phyloP scores from a whole-genome alignment of 495 filamentous ascomycete species.

The Penicillium steckii region DNA sequence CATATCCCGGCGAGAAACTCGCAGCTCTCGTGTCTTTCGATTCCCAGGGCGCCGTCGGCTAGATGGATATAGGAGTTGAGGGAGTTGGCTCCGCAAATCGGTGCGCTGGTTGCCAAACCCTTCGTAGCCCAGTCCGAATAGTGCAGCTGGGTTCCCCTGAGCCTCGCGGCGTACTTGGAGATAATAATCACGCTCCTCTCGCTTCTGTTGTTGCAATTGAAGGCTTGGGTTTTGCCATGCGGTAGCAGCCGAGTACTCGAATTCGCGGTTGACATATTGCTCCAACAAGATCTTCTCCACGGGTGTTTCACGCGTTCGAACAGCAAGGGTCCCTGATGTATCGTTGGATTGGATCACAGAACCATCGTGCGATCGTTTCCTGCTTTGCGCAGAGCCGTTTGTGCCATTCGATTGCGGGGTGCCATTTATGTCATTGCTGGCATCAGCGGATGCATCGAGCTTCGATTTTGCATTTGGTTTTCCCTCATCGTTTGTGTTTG shows the following conservation, averaged over 20 bases:
- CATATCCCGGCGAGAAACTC: slow-evolving; percentile 72
- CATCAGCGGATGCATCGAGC: slow-evolving; percentile 44
- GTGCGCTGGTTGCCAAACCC: slow-evolving; percentile 87
- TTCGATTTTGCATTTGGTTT: slow-evolving; percentile 61
- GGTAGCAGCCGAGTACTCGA: slow-evolving; percentile 58
- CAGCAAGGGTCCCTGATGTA: slow-evolving; percentile 26
- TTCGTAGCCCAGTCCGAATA: slow-evolving; percentile 80
- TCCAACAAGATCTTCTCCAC: slow-evolving; percentile 63
- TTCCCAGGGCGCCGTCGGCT: slow-evolving; percentile 71
- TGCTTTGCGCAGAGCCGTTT: slow-evolving; percentile 46
- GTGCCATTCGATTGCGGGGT: slow-evolving; percentile 33
- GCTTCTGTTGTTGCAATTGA: slow-evolving; percentile 50
- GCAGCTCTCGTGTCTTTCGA: slow-evolving; percentile 66
- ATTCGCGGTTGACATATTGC: slow-evolving; percentile 76
- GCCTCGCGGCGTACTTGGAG: slow-evolving; percentile 48
- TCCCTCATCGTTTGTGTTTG: slow-evolving; percentile 48
- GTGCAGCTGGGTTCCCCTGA: slow-evolving; percentile 53
- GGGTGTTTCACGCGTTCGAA: slow-evolving; percentile 38
- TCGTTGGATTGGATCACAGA: slow-evolving; percentile 39
- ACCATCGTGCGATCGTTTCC: slow-evolving; percentile 62
- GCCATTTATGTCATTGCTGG: slow-evolving; percentile 30
- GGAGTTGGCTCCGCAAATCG: slow-evolving; percentile 54
- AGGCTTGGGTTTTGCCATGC: slow-evolving; percentile 46
- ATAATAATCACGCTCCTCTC: slow-evolving; percentile 53
- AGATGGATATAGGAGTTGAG: slow-evolving; percentile 71